phyloP scores from a whole-genome alignment of 2,329 filamentous ascomycete species.

The Leptographium procerum region DNA sequence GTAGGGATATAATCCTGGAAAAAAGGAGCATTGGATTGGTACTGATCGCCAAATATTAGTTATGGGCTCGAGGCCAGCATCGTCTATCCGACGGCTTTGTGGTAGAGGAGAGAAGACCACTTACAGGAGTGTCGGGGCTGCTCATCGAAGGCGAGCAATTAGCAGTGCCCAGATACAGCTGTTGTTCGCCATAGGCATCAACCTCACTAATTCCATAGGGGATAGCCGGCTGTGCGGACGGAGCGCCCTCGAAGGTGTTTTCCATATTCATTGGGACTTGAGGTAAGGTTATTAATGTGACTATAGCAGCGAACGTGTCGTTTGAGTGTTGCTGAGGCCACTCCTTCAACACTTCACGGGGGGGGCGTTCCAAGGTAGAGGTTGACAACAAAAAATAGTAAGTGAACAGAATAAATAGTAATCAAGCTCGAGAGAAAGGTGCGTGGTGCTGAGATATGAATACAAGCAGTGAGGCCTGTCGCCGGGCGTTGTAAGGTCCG shows the following conservation, averaged over 20 bases:
- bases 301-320: too few relatives aligned
- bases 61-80: too few relatives aligned
- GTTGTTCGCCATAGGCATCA: slow-evolving; percentile 15
- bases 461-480: not conserved
- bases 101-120: not conserved
- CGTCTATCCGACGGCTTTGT: not conserved
- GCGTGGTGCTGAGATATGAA: not conserved
- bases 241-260: not conserved
- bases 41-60: not conserved
- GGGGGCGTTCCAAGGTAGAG: too few relatives aligned
- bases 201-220: not conserved
- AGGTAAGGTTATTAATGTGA: too few relatives aligned
- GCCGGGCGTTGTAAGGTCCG: not conserved
- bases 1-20: slow-evolving; percentile 16
- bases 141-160: slow-evolving; percentile 23
- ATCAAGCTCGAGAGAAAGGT: too few relatives aligned
- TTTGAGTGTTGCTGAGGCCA: too few relatives aligned
- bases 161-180: slow-evolving; percentile 21
- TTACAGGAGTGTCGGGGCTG: slow-evolving; percentile 26
- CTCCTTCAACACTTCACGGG: too few relatives aligned
- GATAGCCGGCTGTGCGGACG: not conserved
- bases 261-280: not conserved
- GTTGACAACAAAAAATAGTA: too few relatives aligned
- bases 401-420: too few relatives aligned
- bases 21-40: slow-evolving; percentile 19